These are phyloP conservation scores for Sphagnum magellanicum DNA, from an alignment of 228 moss, liverwort and hornwort genomes.

Conservation along the genomic window DNA sequence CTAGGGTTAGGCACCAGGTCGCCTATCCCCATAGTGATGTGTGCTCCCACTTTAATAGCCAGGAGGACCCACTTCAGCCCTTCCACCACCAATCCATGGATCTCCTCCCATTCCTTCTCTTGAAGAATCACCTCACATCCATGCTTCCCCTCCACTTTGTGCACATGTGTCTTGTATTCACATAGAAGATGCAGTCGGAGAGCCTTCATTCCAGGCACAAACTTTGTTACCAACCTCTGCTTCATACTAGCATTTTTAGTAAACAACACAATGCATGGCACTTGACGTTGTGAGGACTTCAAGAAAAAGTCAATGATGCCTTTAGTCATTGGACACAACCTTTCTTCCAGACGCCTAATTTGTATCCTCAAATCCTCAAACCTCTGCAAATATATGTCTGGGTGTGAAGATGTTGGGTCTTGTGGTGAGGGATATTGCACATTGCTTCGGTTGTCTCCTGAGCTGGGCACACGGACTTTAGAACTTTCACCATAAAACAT, in stretches of 20 bases:
- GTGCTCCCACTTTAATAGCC: background rate
- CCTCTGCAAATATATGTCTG: background rate
- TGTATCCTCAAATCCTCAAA: background rate
- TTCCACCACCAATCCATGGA: background rate
- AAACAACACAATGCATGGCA: background rate
- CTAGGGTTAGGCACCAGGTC: background rate
- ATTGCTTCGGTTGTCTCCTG: too few species aligned
- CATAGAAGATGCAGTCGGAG: background rate
- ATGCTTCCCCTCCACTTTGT: background rate
- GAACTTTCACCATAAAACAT: too few species aligned
- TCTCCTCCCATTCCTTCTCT: background rate
- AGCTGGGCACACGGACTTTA: too few species aligned
- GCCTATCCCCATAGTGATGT: background rate
- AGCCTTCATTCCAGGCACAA: background rate
- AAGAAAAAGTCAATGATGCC: background rate
- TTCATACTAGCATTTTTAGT: background rate
- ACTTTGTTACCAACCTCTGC: background rate
- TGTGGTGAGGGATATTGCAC: too few species aligned
- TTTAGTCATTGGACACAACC: background rate
- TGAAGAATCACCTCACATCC: background rate
- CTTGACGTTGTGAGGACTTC: background rate
- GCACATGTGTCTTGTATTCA: background rate
- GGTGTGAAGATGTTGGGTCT: too few species aligned
- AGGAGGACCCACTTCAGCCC: background rate
- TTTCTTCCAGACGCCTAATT: background rate